phyloP scores from a whole-genome alignment of 2,329 filamentous ascomycete species.

The Berkeleyomyces rouxiae region DNA sequence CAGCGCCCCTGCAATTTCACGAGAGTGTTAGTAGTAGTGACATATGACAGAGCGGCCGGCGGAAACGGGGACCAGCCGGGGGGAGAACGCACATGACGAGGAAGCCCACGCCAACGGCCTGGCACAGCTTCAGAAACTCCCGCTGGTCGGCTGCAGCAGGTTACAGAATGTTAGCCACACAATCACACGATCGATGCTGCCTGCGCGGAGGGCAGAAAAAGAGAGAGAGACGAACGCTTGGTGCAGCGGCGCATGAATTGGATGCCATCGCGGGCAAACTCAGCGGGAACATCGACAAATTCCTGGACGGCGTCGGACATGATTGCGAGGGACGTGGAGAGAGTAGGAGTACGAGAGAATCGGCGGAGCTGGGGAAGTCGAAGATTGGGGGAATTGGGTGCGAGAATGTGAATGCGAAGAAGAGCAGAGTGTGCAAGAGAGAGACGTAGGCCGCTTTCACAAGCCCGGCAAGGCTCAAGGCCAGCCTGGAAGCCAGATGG shows the following conservation, averaged over 20 bases:
- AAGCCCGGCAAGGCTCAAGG: not conserved
- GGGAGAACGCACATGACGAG: slow-evolving; percentile 36
- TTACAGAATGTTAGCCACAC: slow-evolving; percentile 1
- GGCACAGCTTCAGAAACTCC: slow-evolving; percentile 30
- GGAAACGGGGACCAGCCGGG: not conserved
- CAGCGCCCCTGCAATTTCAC: slow-evolving; percentile 29
- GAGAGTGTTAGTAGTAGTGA: not conserved
- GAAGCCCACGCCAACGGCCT: slow-evolving; percentile 53
- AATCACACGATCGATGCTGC: not conserved
- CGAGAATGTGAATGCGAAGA: not conserved
- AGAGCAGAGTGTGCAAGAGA: not conserved
- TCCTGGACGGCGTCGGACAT: slow-evolving; percentile 56
- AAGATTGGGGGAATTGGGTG: slow-evolving; percentile 1
- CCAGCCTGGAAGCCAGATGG: not conserved
- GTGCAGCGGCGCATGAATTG: slow-evolving; percentile 47
- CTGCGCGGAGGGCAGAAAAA: not conserved
- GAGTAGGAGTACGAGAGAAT: not conserved
- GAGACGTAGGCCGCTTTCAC: not conserved
- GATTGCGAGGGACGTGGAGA: no score
- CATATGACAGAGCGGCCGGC: not conserved
- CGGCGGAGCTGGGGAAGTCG: not conserved
- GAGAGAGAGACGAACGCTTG: slow-evolving; percentile 32
- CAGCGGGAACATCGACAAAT: slow-evolving; percentile 49
- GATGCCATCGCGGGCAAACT: slow-evolving; percentile 46
- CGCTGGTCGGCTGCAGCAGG: slow-evolving; percentile 22